Base-by-base conservation (phyloP, 805 yeast species). In the Candida nonsorbophila region DNA sequence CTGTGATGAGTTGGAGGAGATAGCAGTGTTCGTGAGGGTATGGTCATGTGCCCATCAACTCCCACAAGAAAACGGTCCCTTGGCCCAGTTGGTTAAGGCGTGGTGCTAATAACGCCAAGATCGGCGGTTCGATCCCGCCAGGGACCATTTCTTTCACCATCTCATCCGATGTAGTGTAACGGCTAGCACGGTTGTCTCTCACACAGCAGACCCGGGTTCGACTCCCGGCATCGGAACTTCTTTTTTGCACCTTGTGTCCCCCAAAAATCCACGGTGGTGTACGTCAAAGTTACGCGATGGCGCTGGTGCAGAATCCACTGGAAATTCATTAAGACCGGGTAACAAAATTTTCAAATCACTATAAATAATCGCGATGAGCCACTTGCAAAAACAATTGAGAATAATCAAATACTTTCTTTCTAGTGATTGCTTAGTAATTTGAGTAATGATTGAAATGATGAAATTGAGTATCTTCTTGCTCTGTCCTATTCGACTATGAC, bases 401-500 rank as follows among this genome's bases (percentile, higher is more conserved):
- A n/a, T n/a, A n/a, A n/a, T n/a, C n/a, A n/a, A 18, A 18, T 18
- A 7, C 9, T 18, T 18, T 28, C 37, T 26, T 29, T 33, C 26
- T 33, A 18, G 12, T 14, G 26, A 33, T 33, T 28, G 37, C 37
- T 33, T 33, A 33, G 33, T 33, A 29, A 28, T 33, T 33, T 19
- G 13, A 18, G 22, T 27, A 7, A 14, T 9, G 12, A 22, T 45
- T 60, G 57, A 60, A 41, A 49, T 63, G 71, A 62, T 62, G 69
- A 64, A 47, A 47, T 41, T 60, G 55, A 71, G 84, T 75, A 57
- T 67, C 87, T 81, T 82, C 88, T 81, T 82, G 82, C 88, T 87
- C 83, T 75, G 84, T 79, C 84, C 72, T 84, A 77, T 64, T 75
- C 88, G 92, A 82, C 88, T 79, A 79, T 82, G 92, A 81, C 86